These are phyloP conservation scores for Volvox carteri DNA, from an alignment of 163 green algal species.

Conservation along the genomic window DNA sequence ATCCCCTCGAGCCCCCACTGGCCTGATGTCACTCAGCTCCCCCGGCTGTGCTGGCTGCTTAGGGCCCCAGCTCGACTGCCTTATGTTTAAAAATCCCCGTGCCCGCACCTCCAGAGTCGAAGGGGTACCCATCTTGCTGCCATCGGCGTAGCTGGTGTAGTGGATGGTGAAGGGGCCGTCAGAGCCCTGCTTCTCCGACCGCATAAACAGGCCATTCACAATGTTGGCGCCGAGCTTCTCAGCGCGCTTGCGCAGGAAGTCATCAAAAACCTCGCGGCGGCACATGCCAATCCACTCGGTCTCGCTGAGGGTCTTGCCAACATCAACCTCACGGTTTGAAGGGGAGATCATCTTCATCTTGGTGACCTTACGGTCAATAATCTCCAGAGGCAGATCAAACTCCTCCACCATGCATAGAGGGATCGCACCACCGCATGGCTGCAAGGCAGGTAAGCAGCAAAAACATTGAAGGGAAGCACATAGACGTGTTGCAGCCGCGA, in stretches of 20 bases:
- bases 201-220: slow-evolving; percentile 82
- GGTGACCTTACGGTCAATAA: slow-evolving; percentile 96
- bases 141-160: slow-evolving; percentile 95
- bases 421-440: slow-evolving; percentile 98
- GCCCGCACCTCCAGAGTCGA: slow-evolving; percentile 68
- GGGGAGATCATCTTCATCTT: slow-evolving; percentile 99
- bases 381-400: slow-evolving; percentile 97
- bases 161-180: slow-evolving; percentile 90
- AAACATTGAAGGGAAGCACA: not conserved
- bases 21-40: no score
- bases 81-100: no score
- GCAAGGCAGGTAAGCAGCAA: slow-evolving; percentile 48
- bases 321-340: slow-evolving; percentile 97
- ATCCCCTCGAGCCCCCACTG: no score
- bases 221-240: slow-evolving; percentile 87
- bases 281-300: slow-evolving; percentile 99
- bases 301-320: slow-evolving; percentile 97
- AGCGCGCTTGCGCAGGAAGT: slow-evolving; percentile 96
- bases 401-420: slow-evolving; percentile 99
- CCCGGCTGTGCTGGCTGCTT: no score
- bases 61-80: no score
- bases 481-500: slow-evolving; percentile 14
- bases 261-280: slow-evolving; percentile 95
- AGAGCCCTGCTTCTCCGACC: slow-evolving; percentile 73
- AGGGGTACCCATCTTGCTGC: slow-evolving; percentile 88